Percentiles rank a stretch among this genome's conserved stretches.
These are phyloP conservation scores for Nematocida minor DNA, from an alignment of 371 early-diverging fungal species.

Conservation along the genomic window DNA sequence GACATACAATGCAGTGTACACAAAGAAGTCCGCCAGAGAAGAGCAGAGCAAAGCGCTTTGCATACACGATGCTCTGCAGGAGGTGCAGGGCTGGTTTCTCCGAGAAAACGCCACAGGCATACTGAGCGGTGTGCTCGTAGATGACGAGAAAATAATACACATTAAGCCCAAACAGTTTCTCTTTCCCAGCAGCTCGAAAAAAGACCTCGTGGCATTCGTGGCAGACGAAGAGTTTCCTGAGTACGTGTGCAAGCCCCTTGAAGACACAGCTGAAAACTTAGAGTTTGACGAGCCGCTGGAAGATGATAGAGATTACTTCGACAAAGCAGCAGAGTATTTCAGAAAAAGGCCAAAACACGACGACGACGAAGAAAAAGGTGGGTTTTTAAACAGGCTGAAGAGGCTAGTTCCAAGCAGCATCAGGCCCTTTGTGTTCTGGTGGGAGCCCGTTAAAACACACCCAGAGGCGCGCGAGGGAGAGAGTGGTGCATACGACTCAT, in stretches of 20 bases:
- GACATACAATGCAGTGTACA: slow-evolving; percentile 21
- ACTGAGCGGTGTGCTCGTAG: slow-evolving; percentile 34
- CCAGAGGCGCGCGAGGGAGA: background rate
- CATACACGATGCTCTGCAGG: background rate
- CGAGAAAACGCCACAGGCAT: slow-evolving; percentile 8
- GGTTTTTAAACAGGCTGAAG: background rate
- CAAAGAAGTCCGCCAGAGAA: slow-evolving; percentile 1
- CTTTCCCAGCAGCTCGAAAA: background rate
- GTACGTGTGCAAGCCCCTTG: background rate
- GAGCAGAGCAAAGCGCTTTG: background rate
- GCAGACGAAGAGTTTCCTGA: slow-evolving; percentile 6
- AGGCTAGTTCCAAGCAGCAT: background rate
- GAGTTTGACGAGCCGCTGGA: slow-evolving; percentile 8
- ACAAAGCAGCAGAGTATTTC: slow-evolving; percentile 17
- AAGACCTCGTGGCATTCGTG: slow-evolving; percentile 1
- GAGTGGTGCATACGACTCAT: background rate
- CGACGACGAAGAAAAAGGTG: background rate
- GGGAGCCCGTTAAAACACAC: slow-evolving; percentile 10
- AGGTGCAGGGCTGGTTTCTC: slow-evolving; percentile 32
- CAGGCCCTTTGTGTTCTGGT: slow-evolving; percentile 24
- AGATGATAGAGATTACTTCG: slow-evolving; percentile 4
- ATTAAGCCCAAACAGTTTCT: slow-evolving; percentile 36
- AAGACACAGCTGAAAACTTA: background rate
- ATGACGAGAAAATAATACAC: slow-evolving; percentile 34
- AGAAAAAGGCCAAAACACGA: background rate